Evolutionary conservation across 1,139 yeast genomes (phyloP).

Genomic region (Debaryomyces fabryi): DNA sequence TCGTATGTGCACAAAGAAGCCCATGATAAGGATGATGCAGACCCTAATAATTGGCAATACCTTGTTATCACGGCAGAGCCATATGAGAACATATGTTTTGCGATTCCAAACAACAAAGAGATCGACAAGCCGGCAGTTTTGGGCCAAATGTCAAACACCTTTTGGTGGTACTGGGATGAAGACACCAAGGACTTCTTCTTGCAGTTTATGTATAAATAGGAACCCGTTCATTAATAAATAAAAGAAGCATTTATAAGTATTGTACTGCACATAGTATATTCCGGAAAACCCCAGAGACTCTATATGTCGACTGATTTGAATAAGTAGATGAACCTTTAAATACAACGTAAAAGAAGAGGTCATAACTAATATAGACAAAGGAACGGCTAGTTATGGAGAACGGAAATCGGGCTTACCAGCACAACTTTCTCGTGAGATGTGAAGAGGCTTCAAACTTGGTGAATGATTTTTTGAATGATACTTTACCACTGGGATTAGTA

Average conservation of each 20-base stretch:
- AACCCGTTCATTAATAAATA: neutral
- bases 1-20: slow-evolving; percentile 26
- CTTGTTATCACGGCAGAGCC: slow-evolving; percentile 83
- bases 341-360: neutral
- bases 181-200: slow-evolving; percentile 70
- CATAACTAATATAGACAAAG: neutral
- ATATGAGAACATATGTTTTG: slow-evolving; percentile 73
- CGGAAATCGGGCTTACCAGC: slow-evolving; percentile 5
- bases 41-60: slow-evolving; percentile 55
- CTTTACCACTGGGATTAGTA: slow-evolving; percentile 31
- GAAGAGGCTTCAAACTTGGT: slow-evolving; percentile 38
- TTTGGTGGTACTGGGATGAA: slow-evolving; percentile 73
- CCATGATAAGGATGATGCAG: slow-evolving; percentile 28
- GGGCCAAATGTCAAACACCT: slow-evolving; percentile 40
- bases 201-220: slow-evolving; percentile 59
- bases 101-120: slow-evolving; percentile 64
- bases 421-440: slow-evolving; percentile 28
- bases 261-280: slow-evolving; percentile 5
- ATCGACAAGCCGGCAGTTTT: slow-evolving; percentile 45
- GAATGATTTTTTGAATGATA: slow-evolving; percentile 33
- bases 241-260: neutral
- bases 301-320: neutral
- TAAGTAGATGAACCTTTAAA: neutral
- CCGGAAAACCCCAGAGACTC: slow-evolving; percentile 4
- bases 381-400: slow-evolving; percentile 5